Percentiles rank a stretch among this genome's conserved stretches.
These are phyloP conservation scores for Panaeolus papilionaceus DNA, from an alignment of 768 basidiomycete species.

Conservation along the genomic window DNA sequence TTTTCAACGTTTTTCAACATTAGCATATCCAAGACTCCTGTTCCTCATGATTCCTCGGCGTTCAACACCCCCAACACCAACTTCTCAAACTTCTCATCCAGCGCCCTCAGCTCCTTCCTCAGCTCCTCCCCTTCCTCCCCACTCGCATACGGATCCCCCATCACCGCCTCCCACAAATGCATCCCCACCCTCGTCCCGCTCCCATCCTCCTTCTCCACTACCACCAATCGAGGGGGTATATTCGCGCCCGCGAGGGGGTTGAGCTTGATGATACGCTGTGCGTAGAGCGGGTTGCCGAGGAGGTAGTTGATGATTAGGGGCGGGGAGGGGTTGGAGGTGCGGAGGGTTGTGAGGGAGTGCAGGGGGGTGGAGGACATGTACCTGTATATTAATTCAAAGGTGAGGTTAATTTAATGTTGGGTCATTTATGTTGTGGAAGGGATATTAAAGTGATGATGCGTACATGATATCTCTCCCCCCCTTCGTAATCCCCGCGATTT, in stretches of 20 bases:
- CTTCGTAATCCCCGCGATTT: neutral
- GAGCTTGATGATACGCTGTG: slow-evolving; percentile 47
- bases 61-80: slow-evolving; percentile 45
- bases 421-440: neutral
- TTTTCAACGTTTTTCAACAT: too few relatives aligned
- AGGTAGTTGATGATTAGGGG: neutral
- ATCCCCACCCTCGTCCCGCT: slow-evolving; percentile 44
- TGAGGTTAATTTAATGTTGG: neutral
- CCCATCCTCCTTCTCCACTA: slow-evolving; percentile 45
- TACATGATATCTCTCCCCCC: neutral
- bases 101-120: slow-evolving; percentile 35
- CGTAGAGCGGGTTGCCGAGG: slow-evolving; percentile 55
- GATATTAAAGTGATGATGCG: neutral
- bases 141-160: slow-evolving; percentile 8
- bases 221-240: slow-evolving; percentile 52
- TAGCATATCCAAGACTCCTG: too few relatives aligned
- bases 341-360: neutral
- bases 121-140: slow-evolving; percentile 34
- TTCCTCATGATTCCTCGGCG: too few relatives aligned
- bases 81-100: slow-evolving; percentile 53
- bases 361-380: neutral
- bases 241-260: slow-evolving; percentile 47
- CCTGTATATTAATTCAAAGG: neutral
- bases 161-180: slow-evolving; percentile 29
- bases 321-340: neutral